Conservation (phyloP, 805 yeast genomes). For the Teunomyces lycoperdinae region DNA sequence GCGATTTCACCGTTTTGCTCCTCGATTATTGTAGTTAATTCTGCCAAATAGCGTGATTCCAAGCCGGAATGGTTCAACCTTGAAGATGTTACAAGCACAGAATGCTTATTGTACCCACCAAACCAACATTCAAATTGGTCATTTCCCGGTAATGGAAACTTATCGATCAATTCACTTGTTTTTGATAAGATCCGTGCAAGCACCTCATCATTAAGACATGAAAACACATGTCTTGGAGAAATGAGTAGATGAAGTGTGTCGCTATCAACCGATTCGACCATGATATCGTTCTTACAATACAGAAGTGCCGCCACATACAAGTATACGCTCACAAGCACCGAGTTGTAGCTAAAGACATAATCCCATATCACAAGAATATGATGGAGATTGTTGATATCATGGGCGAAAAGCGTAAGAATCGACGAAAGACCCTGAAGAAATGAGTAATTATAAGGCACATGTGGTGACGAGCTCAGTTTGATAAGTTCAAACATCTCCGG, state of each 20-base stretch:
- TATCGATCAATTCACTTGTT: conserved; percentile 24
- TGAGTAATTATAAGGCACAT: conserved; percentile 29
- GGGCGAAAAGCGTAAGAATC: conserved; percentile 74
- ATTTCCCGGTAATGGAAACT: conserved; percentile 20
- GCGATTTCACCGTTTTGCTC: conserved; percentile 34
- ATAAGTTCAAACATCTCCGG: conserved; percentile 36
- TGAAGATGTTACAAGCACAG: conserved; percentile 37
- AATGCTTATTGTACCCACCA: conserved; percentile 26
- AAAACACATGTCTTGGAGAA: conserved; percentile 31
- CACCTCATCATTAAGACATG: conserved; percentile 24
- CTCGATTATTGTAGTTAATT: not conserved
- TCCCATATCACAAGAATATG: conserved; percentile 67
- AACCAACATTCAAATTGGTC: conserved; percentile 32
- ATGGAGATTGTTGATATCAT: conserved; percentile 52
- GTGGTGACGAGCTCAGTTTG: conserved; percentile 35
- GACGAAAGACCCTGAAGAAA: conserved; percentile 67
- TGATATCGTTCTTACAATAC: conserved; percentile 42
- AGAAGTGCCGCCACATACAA: conserved; percentile 58
- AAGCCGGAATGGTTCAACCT: conserved; percentile 4
- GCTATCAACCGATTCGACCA: conserved; percentile 25
- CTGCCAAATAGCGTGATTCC: not conserved
- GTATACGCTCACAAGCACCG: conserved; percentile 54
- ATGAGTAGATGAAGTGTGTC: conserved; percentile 35
- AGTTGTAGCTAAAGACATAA: conserved; percentile 53
- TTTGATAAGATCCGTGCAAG: conserved; percentile 24